Conservation (phyloP, 2,329 filamentous ascomycete species). For the Arthrobotrys pseudoclavata region DNA sequence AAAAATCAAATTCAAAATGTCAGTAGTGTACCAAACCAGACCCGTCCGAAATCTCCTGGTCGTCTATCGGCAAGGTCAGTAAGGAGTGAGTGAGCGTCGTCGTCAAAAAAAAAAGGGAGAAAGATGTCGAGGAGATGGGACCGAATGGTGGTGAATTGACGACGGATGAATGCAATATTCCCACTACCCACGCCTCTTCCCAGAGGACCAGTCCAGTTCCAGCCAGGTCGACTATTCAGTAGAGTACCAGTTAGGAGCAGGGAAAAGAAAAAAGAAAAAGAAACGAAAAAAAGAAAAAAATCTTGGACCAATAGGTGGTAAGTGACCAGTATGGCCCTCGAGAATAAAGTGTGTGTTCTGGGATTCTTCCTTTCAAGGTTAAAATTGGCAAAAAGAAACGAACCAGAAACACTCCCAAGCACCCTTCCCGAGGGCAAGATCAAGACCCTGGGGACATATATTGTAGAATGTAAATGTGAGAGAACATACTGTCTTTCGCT, state of each 20-base stretch:
- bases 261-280: slow-evolving; percentile 3
- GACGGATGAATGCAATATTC: slow-evolving; percentile 45
- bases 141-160: slow-evolving; percentile 22
- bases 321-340: slow-evolving; percentile 30
- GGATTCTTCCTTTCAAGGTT: slow-evolving; percentile 56
- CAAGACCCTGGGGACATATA: too few relatives aligned
- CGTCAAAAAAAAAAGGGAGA: background rate
- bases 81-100: background rate
- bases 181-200: slow-evolving; percentile 4
- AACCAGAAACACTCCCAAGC: background rate
- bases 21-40: too few relatives aligned
- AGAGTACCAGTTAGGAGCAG: background rate
- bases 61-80: background rate
- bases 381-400: slow-evolving; percentile 58
- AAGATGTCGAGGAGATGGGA: slow-evolving; percentile 35
- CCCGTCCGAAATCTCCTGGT: too few relatives aligned
- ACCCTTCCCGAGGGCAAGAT: background rate
- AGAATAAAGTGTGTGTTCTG: slow-evolving; percentile 20
- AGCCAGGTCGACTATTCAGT: slow-evolving; percentile 2
- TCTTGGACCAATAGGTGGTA: slow-evolving; percentile 33
- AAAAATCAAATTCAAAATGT: too few relatives aligned
- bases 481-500: slow-evolving; percentile 32
- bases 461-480: background rate
- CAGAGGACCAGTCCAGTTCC: background rate
- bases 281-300: slow-evolving; percentile 6